phyloP scores from a whole-genome alignment of 83 land plant species.

The Picea abies region DNA sequence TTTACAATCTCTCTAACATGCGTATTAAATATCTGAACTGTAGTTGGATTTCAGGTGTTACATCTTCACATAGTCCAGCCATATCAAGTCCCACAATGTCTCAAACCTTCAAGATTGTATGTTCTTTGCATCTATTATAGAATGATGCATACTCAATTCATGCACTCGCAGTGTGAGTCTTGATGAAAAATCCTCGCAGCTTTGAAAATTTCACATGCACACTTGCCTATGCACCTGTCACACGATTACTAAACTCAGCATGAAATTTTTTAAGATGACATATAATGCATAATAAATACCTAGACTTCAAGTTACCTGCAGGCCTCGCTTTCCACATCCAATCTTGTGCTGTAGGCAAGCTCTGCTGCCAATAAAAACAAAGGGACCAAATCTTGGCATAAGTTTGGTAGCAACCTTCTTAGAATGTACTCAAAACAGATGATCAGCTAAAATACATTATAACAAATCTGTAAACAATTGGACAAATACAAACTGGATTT shows the following conservation, averaged over 20 bases:
- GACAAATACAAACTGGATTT: neutral
- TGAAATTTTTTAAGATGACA: neutral
- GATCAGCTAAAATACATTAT: too few species aligned
- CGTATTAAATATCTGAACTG: neutral
- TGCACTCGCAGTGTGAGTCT: neutral
- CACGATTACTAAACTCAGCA: neutral
- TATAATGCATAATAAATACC: neutral
- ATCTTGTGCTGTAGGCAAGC: slow-evolving; percentile 9
- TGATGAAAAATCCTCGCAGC: neutral
- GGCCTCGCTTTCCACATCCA: slow-evolving; percentile 11
- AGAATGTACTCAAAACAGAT: too few species aligned
- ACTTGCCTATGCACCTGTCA: slow-evolving; percentile 2
- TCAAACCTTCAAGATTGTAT: neutral
- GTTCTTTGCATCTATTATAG: neutral
- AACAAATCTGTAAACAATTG: neutral
- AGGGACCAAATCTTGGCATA: neutral
- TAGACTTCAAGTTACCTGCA: neutral
- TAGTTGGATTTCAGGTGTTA: neutral
- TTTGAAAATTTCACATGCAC: neutral
- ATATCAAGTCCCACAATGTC: neutral
- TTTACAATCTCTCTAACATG: neutral
- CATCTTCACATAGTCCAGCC: neutral
- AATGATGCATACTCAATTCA: neutral
- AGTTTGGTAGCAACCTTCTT: neutral
- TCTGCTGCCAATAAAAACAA: slow-evolving; percentile 5